Conservation (phyloP, 371 early-diverging fungal genomes). For the Mortierella sp. region DNA sequence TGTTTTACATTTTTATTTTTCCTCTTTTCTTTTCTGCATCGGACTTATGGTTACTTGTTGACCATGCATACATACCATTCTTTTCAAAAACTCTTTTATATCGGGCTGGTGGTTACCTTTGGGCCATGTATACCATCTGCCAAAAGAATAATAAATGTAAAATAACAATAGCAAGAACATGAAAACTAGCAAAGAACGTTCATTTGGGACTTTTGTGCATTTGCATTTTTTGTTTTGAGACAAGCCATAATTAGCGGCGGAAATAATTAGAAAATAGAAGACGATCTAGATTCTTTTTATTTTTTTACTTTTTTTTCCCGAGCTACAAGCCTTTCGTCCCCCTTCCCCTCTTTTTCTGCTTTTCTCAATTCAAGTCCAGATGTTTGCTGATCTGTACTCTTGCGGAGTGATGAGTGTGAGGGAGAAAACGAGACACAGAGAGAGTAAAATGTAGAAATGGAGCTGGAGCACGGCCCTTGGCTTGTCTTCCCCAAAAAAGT, state of each 20-base stretch:
- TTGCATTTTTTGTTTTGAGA: slow-evolving; percentile 8
- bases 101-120: too few species aligned
- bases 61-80: too few species aligned
- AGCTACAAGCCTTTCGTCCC: neutral
- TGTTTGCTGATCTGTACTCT: neutral
- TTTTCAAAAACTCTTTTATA: too few species aligned
- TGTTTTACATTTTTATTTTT: neutral
- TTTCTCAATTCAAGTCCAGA: neutral
- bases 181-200: too few species aligned
- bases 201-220: too few species aligned
- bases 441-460: neutral
- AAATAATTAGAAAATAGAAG: neutral
- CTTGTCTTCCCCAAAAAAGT: too few species aligned
- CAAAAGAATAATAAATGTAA: too few species aligned
- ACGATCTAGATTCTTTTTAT: neutral
- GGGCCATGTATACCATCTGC: too few species aligned
- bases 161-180: too few species aligned
- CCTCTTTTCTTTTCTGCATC: neutral
- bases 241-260: neutral
- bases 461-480: neutral
- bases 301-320: neutral
- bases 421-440: too few species aligned
- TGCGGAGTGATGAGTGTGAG: neutral
- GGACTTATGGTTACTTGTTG: neutral
- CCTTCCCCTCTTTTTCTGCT: neutral